phyloP scores from a whole-genome alignment of 345 rosid species.

The Populus pruinosa region DNA sequence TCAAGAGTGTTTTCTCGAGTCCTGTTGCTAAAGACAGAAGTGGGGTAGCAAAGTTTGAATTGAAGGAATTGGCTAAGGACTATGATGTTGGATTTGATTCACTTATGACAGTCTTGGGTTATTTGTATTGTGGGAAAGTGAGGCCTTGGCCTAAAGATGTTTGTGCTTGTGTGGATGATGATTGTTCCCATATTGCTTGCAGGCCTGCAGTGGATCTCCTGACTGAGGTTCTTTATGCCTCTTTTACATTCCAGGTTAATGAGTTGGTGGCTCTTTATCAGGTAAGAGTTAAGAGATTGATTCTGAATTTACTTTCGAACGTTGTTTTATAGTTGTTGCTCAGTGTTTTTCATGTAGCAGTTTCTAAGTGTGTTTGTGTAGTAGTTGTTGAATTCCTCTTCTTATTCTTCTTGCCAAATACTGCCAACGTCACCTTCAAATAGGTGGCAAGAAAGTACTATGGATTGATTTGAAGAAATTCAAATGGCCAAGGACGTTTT shows the following conservation, averaged over 20 bases:
- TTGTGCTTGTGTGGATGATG: slow-evolving; percentile 62
- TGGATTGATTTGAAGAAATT: too few relatives aligned
- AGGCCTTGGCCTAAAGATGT: slow-evolving; percentile 44
- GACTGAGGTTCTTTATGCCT: slow-evolving; percentile 68
- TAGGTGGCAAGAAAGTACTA: too few relatives aligned
- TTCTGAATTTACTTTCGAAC: background rate
- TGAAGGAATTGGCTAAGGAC: slow-evolving; percentile 59
- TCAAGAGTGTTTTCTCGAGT: slow-evolving; percentile 46
- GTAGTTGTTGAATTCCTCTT: too few relatives aligned
- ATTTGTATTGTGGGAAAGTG: slow-evolving; percentile 65
- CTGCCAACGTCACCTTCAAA: too few relatives aligned
- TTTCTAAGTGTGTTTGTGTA: too few relatives aligned
- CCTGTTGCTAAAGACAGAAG: slow-evolving; percentile 22
- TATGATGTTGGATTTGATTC: slow-evolving; percentile 54
- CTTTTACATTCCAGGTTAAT: slow-evolving; percentile 57
- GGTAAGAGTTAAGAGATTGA: slow-evolving; percentile 26
- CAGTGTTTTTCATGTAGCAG: too few relatives aligned
- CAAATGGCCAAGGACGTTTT: too few relatives aligned
- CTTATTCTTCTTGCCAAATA: too few relatives aligned
- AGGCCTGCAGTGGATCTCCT: slow-evolving; percentile 61
- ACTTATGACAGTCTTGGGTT: slow-evolving; percentile 51
- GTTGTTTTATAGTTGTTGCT: background rate
- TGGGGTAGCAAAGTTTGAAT: slow-evolving; percentile 35
- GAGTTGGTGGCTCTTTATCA: slow-evolving; percentile 65
- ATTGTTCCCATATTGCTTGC: slow-evolving; percentile 67